Evolutionary conservation across 192 early-diverging fungal genomes (phyloP), one percentile per base, ranked within the genome.

Genomic region (Backusella tarrabulga): DNA sequence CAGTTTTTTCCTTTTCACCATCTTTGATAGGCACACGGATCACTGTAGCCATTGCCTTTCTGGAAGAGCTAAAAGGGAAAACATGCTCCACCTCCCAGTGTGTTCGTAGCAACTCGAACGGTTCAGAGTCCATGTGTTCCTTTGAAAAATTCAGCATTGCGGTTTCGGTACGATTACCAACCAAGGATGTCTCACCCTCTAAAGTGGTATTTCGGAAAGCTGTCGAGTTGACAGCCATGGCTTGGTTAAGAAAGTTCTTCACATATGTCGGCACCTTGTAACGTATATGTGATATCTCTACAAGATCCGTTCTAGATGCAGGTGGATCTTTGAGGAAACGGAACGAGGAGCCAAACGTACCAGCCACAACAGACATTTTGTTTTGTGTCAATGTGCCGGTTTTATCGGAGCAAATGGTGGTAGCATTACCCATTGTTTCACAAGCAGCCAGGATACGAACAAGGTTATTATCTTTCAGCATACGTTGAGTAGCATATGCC

Each of bases 371-470:
- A 2, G 95, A 95, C 98, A 99, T 99, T 71, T 88, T 88, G 87
- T 99, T 99, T 73, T 97, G 94, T 0, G 98, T 99, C 21, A 99
- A 85, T 4, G 98, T 99, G 15, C 98, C 98, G 0, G 98, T 99
- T 81, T 99, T 99, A 85, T 99, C 98, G 6, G 96, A 96, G 83
- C 98, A 99, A 35, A 99, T 92, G 0, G 97, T 98, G 6, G 97
- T 99, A 1, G 98, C 98, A 79, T 97, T 97, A 66, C 93, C 93
- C 98, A 99, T 99, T 41, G 97, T 98, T 83, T 99, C 98, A 80
- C 98, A 99, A 11, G 98, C 95, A 34, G 94, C 91, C 7, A 99
- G 85, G 69, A 99, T 90, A 21, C 98, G 92, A 34, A 99, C 98
- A 19, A 99, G 85, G 83, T 99, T 99, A 76, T 97, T 96, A 83